Evolutionary conservation across 2,329 filamentous ascomycete genomes (phyloP).

Genomic region (Chaetomium globosum): DNA sequence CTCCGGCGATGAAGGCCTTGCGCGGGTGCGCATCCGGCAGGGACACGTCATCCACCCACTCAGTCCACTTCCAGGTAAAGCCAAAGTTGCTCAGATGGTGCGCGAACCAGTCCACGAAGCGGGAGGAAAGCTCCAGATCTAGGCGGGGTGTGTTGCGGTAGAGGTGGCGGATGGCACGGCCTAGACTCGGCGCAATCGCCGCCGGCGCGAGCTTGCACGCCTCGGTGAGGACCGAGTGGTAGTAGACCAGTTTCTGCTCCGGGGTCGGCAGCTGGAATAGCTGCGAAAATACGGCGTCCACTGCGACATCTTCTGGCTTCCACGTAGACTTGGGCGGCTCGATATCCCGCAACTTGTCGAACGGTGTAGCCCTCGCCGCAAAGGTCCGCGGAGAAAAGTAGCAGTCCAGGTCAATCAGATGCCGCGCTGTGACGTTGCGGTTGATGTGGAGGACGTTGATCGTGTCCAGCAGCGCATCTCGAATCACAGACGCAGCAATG

Average conservation of each 20-base stretch:
- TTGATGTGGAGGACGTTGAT: constrained; percentile 96
- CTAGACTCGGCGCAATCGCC: constrained; percentile 92
- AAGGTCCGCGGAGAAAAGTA: constrained; percentile 91
- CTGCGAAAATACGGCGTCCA: constrained; percentile 97
- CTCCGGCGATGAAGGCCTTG: constrained; percentile 90
- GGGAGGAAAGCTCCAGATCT: constrained; percentile 82
- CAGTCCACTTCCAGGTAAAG: constrained; percentile 98
- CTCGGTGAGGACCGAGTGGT: constrained; percentile 92
- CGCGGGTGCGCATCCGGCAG: constrained; percentile 77
- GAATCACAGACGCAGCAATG: constrained; percentile 79
- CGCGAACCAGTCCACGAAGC: constrained; percentile 96
- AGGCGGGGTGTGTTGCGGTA: constrained; percentile 81
- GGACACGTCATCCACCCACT: constrained; percentile 88
- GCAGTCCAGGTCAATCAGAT: constrained; percentile 90
- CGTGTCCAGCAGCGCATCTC: constrained; percentile 85
- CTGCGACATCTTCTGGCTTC: constrained; percentile 96
- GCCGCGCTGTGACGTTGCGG: constrained; percentile 80
- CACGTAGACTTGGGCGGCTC: constrained; percentile 72
- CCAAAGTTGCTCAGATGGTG: constrained; percentile 99
- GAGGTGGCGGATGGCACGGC: constrained; percentile 86
- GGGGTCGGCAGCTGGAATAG: constrained; percentile 83
- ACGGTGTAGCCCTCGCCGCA: constrained; percentile 88
- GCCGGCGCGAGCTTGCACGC: constrained; percentile 93
- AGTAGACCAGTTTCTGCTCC: constrained; percentile 95
- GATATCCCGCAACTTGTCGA: constrained; percentile 79